phyloP scores from a whole-genome alignment of 1,284 basidiomycete genomes.

The Neolentinus lepideus region DNA sequence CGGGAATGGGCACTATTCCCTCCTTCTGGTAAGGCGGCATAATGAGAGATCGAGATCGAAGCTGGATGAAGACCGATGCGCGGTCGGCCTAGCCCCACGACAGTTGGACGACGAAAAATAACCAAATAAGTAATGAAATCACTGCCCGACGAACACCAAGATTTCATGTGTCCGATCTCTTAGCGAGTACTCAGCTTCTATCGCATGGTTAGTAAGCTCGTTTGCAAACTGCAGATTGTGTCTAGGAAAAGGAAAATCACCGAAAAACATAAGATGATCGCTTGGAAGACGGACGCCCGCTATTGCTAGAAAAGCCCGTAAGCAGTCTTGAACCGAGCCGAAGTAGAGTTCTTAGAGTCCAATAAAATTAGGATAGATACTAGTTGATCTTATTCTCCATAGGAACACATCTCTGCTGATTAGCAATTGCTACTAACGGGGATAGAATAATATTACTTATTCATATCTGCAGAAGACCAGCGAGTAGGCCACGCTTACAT shows the following conservation, averaged over 20 bases:
- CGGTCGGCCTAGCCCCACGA: not conserved
- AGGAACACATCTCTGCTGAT: too few species aligned
- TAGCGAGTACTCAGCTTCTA: not conserved
- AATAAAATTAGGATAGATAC: too few species aligned
- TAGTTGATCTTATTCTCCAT: too few species aligned
- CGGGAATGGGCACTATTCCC: not conserved
- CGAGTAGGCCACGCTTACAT: not conserved
- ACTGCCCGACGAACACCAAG: not conserved
- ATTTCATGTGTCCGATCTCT: not conserved
- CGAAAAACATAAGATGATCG: not conserved
- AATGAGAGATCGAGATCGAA: not conserved
- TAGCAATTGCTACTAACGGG: too few species aligned
- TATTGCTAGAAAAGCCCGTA: not conserved
- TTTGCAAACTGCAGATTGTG: not conserved
- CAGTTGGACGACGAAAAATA: not conserved
- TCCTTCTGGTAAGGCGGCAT: not conserved
- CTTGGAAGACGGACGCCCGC: not conserved
- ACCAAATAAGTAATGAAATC: not conserved
- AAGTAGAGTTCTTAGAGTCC: too few species aligned
- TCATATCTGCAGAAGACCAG: not conserved
- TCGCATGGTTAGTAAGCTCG: not conserved
- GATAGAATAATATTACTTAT: not conserved
- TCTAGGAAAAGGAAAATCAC: not conserved
- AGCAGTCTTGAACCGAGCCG: not conserved
- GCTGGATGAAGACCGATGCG: not conserved